These are phyloP conservation scores for Mycena sp. DNA, from an alignment of 1,284 basidiomycete genomes.

Conservation along the genomic window DNA sequence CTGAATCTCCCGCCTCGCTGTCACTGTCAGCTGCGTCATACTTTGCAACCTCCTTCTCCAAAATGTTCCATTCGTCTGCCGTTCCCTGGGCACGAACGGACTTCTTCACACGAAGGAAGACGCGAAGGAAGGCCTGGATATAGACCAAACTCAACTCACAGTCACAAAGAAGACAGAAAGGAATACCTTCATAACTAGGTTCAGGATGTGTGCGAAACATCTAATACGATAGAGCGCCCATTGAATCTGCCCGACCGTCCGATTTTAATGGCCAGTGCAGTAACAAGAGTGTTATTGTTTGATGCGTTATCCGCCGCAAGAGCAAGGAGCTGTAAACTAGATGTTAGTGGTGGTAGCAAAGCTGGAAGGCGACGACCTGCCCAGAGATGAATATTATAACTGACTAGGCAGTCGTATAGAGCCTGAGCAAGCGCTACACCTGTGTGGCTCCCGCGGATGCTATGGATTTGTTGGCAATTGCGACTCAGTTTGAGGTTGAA, in stretches of 20 bases:
- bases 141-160: no score
- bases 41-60: no score
- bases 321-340: slow-evolving; percentile 14
- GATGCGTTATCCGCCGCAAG: slow-evolving; percentile 7
- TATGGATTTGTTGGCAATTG: slow-evolving; percentile 8
- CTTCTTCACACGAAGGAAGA: no score
- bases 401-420: slow-evolving; percentile 10
- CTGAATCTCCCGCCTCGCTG: no score
- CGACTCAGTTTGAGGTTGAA: slow-evolving; percentile 15
- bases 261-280: slow-evolving; percentile 9
- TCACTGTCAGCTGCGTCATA: no score
- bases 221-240: not conserved
- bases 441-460: slow-evolving; percentile 8
- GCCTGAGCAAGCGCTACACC: slow-evolving; percentile 10
- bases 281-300: slow-evolving; percentile 14
- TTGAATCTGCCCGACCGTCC: slow-evolving; percentile 7
- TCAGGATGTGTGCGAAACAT: no score
- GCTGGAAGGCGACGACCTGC: not conserved
- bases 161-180: no score
- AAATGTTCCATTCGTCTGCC: no score
- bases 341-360: slow-evolving; percentile 7
- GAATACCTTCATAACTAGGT: no score
- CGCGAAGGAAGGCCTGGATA: no score
- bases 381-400: slow-evolving; percentile 12
- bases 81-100: no score